These are phyloP conservation scores for Chamaenerion angustifolium DNA, from an alignment of 345 rosid species.

Conservation along the genomic window DNA sequence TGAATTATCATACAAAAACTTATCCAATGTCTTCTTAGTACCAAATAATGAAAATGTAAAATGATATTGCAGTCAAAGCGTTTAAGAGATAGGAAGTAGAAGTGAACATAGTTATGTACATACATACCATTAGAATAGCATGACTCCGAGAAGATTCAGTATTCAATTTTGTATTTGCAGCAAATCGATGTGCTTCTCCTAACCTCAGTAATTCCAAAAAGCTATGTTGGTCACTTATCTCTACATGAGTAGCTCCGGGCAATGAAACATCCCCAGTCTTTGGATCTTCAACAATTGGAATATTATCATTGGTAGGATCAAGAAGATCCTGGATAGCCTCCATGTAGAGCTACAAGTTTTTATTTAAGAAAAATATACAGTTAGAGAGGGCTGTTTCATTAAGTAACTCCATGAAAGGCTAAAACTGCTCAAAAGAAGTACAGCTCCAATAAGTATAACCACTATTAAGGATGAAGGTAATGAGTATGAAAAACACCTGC, in stretches of 20 bases:
- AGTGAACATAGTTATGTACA: conserved; percentile 2
- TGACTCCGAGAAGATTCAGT: conserved; percentile 98
- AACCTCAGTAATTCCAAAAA: conserved; percentile 63
- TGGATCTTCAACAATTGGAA: conserved; percentile 88
- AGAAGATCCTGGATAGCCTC: conserved; percentile 98
- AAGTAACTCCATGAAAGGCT: not conserved
- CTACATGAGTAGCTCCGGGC: conserved; percentile 73
- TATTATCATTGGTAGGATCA: conserved; percentile 79
- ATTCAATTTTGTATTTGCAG: conserved; percentile 90
- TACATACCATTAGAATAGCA: conserved; percentile 81
- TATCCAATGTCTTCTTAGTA: no score
- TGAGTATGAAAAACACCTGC: conserved; percentile 38
- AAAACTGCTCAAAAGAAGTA: not conserved
- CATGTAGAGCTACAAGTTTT: conserved; percentile 65
- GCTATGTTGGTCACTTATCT: conserved; percentile 65
- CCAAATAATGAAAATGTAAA: conserved; percentile 4
- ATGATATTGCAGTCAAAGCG: conserved; percentile 3
- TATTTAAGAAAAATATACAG: not conserved
- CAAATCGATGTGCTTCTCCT: conserved; percentile 89
- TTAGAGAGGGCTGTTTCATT: not conserved
- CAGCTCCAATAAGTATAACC: not conserved
- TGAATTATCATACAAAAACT: not conserved
- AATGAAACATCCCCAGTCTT: conserved; percentile 93
- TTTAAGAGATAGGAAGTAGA: conserved; percentile 2
- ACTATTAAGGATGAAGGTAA: not conserved